Evolutionary conservation across 257 asterid genomes (phyloP), one percentile per base, ranked within the genome.

Genomic region (Pogostemon cablin): DNA sequence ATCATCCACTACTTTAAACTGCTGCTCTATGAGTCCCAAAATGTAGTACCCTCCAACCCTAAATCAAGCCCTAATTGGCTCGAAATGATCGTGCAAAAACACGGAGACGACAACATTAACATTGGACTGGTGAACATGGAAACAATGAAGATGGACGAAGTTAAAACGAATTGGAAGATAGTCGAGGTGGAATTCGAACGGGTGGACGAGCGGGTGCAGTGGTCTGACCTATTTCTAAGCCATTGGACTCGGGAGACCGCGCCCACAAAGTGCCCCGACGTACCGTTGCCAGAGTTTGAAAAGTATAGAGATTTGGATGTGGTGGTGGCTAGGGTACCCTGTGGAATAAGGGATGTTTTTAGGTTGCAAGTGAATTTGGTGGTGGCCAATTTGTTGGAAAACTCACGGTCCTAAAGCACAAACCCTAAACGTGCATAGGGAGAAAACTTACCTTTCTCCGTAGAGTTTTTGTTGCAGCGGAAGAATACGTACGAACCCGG

Each of bases 371-470:
- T 53, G 17, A 53, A 53, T 53, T 12, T 53, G 2, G 87, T 85
- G 82, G 90, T 79, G 2, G 96, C 95, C 57, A 87, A 90, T 25
- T 65, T 90, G 86, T 80, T 86, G 65, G 90, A n/a, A n/a, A n/a
- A n/a, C n/a, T n/a, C n/a, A n/a, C n/a, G n/a, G n/a, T n/a, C n/a
- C n/a, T n/a, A n/a, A n/a, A n/a, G n/a, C n/a, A n/a, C n/a, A n/a
- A n/a, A n/a, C n/a, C n/a, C n/a, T n/a, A n/a, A n/a, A n/a, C n/a
- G n/a, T n/a, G n/a, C n/a, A n/a, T n/a, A n/a, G n/a, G n/a, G n/a
- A n/a, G n/a, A n/a, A n/a, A n/a, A n/a, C n/a, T n/a, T n/a, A n/a
- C n/a, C n/a, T n/a, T n/a, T n/a, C n/a, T n/a, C n/a, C n/a, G n/a
- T n/a, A n/a, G n/a, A n/a, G n/a, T n/a, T n/a, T n/a, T n/a, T n/a